These are phyloP conservation scores for Dothiorella sarmentorum DNA, from an alignment of 2,329 filamentous ascomycete genomes.

Conservation along the genomic window DNA sequence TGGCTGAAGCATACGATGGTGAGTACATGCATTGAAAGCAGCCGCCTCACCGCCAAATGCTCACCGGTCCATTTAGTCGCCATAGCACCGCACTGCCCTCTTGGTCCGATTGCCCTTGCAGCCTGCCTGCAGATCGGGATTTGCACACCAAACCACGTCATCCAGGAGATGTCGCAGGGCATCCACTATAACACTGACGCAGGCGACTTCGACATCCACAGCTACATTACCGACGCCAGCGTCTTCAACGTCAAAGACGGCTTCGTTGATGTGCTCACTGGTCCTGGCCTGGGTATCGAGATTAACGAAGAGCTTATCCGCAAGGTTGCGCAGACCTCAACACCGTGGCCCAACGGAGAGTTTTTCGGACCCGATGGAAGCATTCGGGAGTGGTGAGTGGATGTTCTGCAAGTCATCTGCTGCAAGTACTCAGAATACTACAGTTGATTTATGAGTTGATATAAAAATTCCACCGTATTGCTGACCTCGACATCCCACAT, in stretches of 20 bases:
- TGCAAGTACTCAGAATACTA: background rate
- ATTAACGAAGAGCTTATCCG: slow-evolving; percentile 65
- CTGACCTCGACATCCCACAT: too few species aligned
- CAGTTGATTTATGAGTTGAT: background rate
- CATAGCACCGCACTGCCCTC: slow-evolving; percentile 68
- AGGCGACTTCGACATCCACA: slow-evolving; percentile 45
- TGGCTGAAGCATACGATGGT: slow-evolving; percentile 67
- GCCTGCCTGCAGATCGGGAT: slow-evolving; percentile 65
- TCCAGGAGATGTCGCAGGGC: slow-evolving; percentile 74
- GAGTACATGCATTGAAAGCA: background rate
- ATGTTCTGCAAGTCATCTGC: background rate
- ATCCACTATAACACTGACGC: slow-evolving; percentile 67
- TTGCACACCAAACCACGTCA: slow-evolving; percentile 61
- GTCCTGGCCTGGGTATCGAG: slow-evolving; percentile 65
- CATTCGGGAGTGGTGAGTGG: slow-evolving; percentile 62
- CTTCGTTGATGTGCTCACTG: slow-evolving; percentile 58
- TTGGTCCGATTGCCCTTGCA: slow-evolving; percentile 70
- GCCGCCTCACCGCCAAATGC: background rate
- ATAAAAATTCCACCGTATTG: too few species aligned
- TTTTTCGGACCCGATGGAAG: slow-evolving; percentile 66
- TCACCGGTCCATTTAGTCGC: slow-evolving; percentile 45
- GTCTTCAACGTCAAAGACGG: slow-evolving; percentile 66
- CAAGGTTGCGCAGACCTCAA: slow-evolving; percentile 55
- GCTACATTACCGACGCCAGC: slow-evolving; percentile 61
- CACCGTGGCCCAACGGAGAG: slow-evolving; percentile 63